Conservation (phyloP, 495 filamentous ascomycete genomes). For the Corynascus novoguineensis region DNA sequence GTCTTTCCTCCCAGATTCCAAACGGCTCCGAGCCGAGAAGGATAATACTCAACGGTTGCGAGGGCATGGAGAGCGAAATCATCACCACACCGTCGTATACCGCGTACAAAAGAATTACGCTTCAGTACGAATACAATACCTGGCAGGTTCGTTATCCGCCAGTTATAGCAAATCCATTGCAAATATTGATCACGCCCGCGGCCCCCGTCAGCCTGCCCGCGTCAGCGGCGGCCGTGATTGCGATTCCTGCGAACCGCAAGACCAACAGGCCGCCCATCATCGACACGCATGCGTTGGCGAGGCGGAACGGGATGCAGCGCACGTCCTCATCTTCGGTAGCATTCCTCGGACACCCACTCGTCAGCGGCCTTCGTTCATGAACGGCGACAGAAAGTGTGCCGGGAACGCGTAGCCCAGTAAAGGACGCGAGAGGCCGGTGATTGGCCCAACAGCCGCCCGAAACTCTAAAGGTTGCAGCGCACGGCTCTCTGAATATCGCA, state of each 20-base stretch:
- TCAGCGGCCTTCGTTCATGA: neutral
- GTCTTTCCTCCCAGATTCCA: too few relatives aligned
- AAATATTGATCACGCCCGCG: neutral
- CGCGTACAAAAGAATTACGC: too few relatives aligned
- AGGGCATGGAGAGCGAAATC: too few relatives aligned
- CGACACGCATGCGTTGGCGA: neutral
- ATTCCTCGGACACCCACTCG: neutral
- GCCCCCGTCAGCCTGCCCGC: slow-evolving; percentile 2
- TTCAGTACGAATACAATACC: too few relatives aligned
- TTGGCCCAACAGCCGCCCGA: slow-evolving; percentile 7
- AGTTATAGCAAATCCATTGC: too few relatives aligned
- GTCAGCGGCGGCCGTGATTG: neutral
- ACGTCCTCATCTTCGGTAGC: neutral
- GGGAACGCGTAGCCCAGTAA: neutral
- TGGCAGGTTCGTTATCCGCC: too few relatives aligned
- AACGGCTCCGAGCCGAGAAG: too few relatives aligned
- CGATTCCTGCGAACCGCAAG: slow-evolving; percentile 1
- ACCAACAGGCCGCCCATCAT: neutral
- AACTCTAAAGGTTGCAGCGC: neutral
- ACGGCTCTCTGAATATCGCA: neutral
- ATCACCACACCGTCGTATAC: too few relatives aligned
- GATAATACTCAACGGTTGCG: too few relatives aligned
- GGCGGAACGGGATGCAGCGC: too few relatives aligned
- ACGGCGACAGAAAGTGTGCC: too few relatives aligned
- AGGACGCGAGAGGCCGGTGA: neutral